These are phyloP conservation scores for Colletotrichum sojae DNA, from an alignment of 2,329 filamentous ascomycete species.

Conservation along the genomic window DNA sequence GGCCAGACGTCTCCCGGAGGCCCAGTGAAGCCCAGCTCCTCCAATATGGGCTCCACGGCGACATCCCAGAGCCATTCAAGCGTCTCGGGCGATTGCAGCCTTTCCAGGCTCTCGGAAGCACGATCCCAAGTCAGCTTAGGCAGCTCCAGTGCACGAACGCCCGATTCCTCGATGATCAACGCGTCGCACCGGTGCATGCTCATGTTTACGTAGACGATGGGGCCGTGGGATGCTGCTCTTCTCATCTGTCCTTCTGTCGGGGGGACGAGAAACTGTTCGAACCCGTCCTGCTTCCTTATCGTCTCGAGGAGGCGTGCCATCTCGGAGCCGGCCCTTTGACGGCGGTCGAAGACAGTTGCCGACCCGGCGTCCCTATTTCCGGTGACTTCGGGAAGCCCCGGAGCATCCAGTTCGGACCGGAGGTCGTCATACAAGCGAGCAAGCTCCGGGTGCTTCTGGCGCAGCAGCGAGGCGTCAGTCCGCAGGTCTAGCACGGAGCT, in stretches of 20 bases:
- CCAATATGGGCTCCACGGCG: constrained; percentile 46
- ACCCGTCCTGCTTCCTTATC: constrained; percentile 43
- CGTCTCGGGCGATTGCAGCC: constrained; percentile 8
- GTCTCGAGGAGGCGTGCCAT: constrained; percentile 2
- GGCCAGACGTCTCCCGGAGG: constrained; percentile 41
- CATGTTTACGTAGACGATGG: constrained; percentile 50
- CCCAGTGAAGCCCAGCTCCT: constrained; percentile 44
- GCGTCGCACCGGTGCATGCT: constrained; percentile 49
- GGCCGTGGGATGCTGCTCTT: constrained; percentile 43
- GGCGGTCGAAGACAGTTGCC: background rate
- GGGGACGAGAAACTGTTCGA: constrained; percentile 46
- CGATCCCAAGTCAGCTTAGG: constrained; percentile 29
- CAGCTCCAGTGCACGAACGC: constrained; percentile 42
- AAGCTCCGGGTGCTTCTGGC: background rate
- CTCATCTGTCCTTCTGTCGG: constrained; percentile 42
- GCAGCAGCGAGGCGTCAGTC: constrained; percentile 23
- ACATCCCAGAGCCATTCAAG: constrained; percentile 52
- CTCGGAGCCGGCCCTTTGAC: constrained; percentile 3
- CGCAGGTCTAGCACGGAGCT: constrained; percentile 44
- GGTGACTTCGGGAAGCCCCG: background rate
- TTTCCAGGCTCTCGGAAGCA: background rate
- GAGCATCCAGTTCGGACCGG: background rate
- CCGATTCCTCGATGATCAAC: constrained; percentile 44
- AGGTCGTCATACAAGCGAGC: background rate
- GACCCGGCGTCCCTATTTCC: background rate